These are phyloP conservation scores for Linderniella brevidens DNA, from an alignment of 257 asterid genomes.

Conservation along the genomic window DNA sequence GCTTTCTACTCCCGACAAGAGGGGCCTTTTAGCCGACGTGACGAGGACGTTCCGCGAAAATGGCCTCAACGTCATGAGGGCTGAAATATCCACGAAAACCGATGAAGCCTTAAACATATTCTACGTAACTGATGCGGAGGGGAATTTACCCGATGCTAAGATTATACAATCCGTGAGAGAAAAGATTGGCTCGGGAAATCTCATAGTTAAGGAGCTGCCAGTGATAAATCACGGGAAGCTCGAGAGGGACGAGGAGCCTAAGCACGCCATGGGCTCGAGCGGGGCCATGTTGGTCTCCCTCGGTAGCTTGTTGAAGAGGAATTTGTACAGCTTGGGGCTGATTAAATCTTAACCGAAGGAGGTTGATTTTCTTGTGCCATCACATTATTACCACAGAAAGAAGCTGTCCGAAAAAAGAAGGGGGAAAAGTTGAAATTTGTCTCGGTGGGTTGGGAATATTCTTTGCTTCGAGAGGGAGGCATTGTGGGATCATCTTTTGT, in stretches of 20 bases:
- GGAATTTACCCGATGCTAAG: conserved; percentile 37
- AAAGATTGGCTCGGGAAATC: conserved; percentile 32
- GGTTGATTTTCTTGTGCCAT: too few species aligned
- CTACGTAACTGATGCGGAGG: conserved; percentile 46
- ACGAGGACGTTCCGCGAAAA: conserved; percentile 62
- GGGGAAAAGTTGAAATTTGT: background rate
- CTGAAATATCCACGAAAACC: conserved; percentile 47
- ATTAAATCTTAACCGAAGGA: too few species aligned
- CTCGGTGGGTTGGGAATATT: too few species aligned
- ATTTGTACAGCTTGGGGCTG: too few species aligned
- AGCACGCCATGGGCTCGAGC: conserved; percentile 31
- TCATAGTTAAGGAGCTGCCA: conserved; percentile 59
- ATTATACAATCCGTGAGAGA: conserved; percentile 37
- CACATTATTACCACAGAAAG: too few species aligned
- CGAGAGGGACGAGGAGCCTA: conserved; percentile 19
- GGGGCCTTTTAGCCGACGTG: conserved; percentile 52
- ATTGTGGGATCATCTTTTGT: too few species aligned
- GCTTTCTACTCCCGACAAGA: conserved; percentile 32
- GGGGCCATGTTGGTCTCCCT: conserved; percentile 33
- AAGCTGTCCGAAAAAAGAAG: too few species aligned
- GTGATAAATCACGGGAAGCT: conserved; percentile 25
- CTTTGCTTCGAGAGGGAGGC: too few species aligned
- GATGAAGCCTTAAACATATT: conserved; percentile 35
- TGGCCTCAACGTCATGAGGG: conserved; percentile 54
- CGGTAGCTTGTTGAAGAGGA: too few species aligned